Percentiles rank a stretch among this genome's conserved stretches.
phyloP scores from a whole-genome alignment of 306 rosid genomes.

The Quercus ilex region DNA sequence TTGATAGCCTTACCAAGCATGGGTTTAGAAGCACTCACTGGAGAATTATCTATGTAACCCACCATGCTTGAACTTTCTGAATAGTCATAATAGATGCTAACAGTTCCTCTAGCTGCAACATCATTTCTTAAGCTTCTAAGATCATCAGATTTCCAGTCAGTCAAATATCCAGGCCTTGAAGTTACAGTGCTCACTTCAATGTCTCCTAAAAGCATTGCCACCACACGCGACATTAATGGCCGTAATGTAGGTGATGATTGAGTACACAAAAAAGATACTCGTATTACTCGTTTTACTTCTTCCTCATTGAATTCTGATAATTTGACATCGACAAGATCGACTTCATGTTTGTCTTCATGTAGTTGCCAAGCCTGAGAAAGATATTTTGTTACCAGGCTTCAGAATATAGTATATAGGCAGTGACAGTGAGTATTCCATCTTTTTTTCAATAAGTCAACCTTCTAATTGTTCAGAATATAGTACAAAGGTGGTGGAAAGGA shows the following conservation, averaged over 20 bases:
- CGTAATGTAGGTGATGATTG: constrained; percentile 54
- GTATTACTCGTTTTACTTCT: constrained; percentile 45
- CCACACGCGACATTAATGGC: constrained; percentile 70
- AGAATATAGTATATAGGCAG: too few species aligned
- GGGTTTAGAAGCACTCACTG: constrained; percentile 12
- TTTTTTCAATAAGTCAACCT: too few species aligned
- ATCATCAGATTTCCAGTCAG: constrained; percentile 67
- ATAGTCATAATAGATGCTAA: constrained; percentile 25
- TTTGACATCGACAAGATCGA: constrained; percentile 44
- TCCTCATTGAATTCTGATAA: constrained; percentile 38
- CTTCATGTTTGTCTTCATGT: constrained; percentile 40
- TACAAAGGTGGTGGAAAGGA: too few species aligned
- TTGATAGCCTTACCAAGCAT: constrained; percentile 17
- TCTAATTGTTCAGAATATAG: too few species aligned
- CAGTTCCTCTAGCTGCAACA: constrained; percentile 22
- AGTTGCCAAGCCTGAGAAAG: constrained; percentile 59
- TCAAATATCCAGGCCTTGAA: constrained; percentile 61
- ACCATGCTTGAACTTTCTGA: constrained; percentile 26
- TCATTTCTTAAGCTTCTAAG: constrained; percentile 15
- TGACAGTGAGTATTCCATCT: too few species aligned
- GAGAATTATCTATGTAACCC: constrained; percentile 27
- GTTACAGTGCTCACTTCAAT: constrained; percentile 46
- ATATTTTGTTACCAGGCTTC: too few species aligned
- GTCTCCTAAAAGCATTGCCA: constrained; percentile 74
- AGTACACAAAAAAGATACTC: constrained; percentile 57